Evolutionary conservation across 345 rosid species (phyloP).

Genomic region (Lumnitzera racemosa): DNA sequence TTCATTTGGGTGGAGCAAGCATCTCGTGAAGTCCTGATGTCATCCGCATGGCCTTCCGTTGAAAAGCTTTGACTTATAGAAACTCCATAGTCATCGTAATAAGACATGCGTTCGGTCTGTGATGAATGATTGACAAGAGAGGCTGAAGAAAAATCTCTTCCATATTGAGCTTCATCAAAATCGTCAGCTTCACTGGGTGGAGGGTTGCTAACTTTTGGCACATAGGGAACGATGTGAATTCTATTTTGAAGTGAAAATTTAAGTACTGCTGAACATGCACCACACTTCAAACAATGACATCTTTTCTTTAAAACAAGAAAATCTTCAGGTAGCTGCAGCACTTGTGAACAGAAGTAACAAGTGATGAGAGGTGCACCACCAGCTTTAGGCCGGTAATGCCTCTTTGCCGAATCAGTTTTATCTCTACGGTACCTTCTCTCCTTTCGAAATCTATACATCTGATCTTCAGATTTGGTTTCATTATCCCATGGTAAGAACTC

Average conservation of each 20-base stretch:
- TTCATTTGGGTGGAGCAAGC: too few species aligned
- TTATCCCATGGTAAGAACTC: conserved; percentile 27
- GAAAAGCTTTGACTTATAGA: conserved; percentile 19
- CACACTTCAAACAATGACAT: conserved; percentile 65
- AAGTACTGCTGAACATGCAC: conserved; percentile 55
- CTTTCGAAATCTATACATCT: conserved; percentile 29
- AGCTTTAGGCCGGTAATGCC: conserved; percentile 60
- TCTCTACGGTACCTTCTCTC: conserved; percentile 32
- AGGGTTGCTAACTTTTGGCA: conserved; percentile 11
- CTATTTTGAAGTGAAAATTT: conserved; percentile 52
- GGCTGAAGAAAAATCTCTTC: conserved; percentile 11
- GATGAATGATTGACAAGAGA: conserved; percentile 15
- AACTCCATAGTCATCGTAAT: conserved; percentile 30
- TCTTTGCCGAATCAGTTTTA: conserved; percentile 39
- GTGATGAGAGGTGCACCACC: conserved; percentile 79
- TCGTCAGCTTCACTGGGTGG: conserved; percentile 24
- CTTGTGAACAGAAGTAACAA: conserved; percentile 50
- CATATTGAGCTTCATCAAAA: conserved; percentile 7
- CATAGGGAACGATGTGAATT: conserved; percentile 49
- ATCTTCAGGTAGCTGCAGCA: conserved; percentile 69
- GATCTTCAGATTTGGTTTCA: conserved; percentile 42
- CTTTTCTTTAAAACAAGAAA: conserved; percentile 58
- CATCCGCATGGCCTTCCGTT: conserved; percentile 13
- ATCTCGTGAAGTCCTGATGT: conserved; percentile 11
- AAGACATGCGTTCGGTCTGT: conserved; percentile 19